Conservation (phyloP, 805 yeast genomes). For the Suhomyces kilbournensis region DNA sequence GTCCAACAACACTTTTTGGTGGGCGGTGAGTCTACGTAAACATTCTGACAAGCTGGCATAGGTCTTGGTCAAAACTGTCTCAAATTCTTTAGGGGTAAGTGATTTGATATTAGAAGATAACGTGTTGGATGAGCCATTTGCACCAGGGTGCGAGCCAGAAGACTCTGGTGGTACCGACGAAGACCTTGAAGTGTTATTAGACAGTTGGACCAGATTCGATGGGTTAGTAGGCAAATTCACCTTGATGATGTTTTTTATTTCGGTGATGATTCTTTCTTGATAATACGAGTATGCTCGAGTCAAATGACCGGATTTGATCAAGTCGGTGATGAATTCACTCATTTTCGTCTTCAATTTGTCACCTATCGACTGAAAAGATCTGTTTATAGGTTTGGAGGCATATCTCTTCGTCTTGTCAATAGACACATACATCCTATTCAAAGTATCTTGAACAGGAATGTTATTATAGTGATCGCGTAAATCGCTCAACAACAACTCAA, state of each 20-base stretch:
- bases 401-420: slow-evolving; percentile 24
- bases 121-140: slow-evolving; percentile 10
- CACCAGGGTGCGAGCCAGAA: not conserved
- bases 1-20: slow-evolving; percentile 76
- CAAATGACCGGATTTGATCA: slow-evolving; percentile 60
- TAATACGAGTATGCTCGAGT: slow-evolving; percentile 60
- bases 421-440: slow-evolving; percentile 44
- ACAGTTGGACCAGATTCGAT: slow-evolving; percentile 18
- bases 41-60: slow-evolving; percentile 69
- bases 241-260: slow-evolving; percentile 71
- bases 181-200: slow-evolving; percentile 27
- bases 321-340: slow-evolving; percentile 48
- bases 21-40: slow-evolving; percentile 67
- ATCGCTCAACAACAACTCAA: slow-evolving; percentile 56
- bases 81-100: slow-evolving; percentile 73
- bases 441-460: slow-evolving; percentile 46
- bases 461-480: slow-evolving; percentile 54
- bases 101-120: slow-evolving; percentile 50
- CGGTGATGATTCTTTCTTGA: slow-evolving; percentile 65
- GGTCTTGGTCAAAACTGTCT: slow-evolving; percentile 59
- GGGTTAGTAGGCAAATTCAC: slow-evolving; percentile 51
- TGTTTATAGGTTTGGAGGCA: slow-evolving; percentile 21
- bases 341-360: slow-evolving; percentile 40
- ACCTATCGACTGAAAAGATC: slow-evolving; percentile 34
- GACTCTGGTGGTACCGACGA: slow-evolving; percentile 26